A percentile compares a stretch with the other conserved stretches of the same genome.
Conservation (phyloP, 2,329 filamentous ascomycete genomes). For the Dichotomopilus funicola region DNA sequence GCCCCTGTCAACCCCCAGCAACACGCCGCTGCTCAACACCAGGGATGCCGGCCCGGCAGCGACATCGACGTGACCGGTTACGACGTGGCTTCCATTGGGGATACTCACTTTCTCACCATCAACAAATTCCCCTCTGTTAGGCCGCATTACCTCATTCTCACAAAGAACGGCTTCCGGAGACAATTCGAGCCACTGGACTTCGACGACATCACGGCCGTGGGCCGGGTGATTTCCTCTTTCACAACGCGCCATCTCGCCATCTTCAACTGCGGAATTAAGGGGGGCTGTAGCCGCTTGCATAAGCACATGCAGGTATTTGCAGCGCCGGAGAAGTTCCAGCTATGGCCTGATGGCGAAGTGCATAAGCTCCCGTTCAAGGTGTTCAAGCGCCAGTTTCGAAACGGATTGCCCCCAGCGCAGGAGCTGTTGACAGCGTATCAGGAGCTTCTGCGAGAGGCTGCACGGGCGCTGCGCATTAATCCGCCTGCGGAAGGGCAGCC, state of each 20-base stretch:
- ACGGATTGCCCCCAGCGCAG: conserved; percentile 17
- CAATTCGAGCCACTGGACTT: conserved; percentile 33
- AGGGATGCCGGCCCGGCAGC: conserved; percentile 29
- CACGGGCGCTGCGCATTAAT: conserved; percentile 5
- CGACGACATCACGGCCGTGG: conserved; percentile 34
- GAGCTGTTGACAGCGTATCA: conserved; percentile 24
- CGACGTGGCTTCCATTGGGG: conserved; percentile 34
- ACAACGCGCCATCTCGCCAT: conserved; percentile 32
- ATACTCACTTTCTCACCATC: conserved; percentile 38
- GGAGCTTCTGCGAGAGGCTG: conserved; percentile 22
- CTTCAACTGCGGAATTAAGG: conserved; percentile 40
- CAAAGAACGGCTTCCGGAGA: conserved; percentile 39
- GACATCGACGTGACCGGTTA: conserved; percentile 38
- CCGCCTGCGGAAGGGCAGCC: conserved; percentile 9
- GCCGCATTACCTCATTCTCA: conserved; percentile 43
- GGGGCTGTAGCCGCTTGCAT: conserved; percentile 41
- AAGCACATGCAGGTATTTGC: conserved; percentile 44
- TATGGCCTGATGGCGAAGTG: conserved; percentile 20
- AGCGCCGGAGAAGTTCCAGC: conserved; percentile 24
- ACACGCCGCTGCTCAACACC: neutral
- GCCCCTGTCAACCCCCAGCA: conserved; percentile 1
- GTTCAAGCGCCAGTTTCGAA: conserved; percentile 29
- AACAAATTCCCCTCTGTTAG: conserved; percentile 45
- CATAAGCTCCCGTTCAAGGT: conserved; percentile 31
- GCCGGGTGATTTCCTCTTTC: conserved; percentile 23